These are phyloP conservation scores for Lentinula sp. DNA, from an alignment of 768 basidiomycete genomes.

Conservation along the genomic window DNA sequence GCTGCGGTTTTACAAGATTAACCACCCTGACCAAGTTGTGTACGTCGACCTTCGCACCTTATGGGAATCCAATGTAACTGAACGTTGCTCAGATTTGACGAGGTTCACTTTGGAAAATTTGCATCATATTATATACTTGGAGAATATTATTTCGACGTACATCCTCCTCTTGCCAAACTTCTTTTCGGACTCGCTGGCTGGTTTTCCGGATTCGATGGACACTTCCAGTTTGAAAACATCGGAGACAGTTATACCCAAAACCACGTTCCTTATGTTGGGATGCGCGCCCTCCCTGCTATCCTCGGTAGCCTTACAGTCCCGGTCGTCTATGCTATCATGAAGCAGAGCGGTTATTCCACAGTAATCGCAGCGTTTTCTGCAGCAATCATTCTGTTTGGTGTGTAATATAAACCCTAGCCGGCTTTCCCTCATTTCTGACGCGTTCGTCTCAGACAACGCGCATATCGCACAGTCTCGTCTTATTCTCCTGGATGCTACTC, in stretches of 20 bases:
- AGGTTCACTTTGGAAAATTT: conserved; percentile 99
- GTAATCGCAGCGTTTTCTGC: conserved; percentile 90
- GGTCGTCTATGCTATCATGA: conserved; percentile 93
- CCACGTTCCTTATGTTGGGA: conserved; percentile 90
- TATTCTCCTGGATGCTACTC: conserved; percentile 88
- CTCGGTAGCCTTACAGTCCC: conserved; percentile 88
- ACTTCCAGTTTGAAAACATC: conserved; percentile 91
- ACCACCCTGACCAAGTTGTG: conserved; percentile 93
- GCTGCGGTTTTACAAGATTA: conserved; percentile 90
- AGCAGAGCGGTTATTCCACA: conserved; percentile 94
- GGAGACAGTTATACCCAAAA: conserved; percentile 86
- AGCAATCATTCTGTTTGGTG: conserved; percentile 80
- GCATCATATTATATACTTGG: conserved; percentile 89
- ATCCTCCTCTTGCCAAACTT: conserved; percentile 95
- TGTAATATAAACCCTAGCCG: conserved; percentile 18
- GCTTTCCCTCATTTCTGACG: conserved; percentile 6
- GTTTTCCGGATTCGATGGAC: conserved; percentile 94
- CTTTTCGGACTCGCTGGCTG: conserved; percentile 92
- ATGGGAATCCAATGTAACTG: neutral
- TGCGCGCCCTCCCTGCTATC: conserved; percentile 89
- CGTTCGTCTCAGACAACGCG: conserved; percentile 68
- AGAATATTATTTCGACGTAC: conserved; percentile 99
- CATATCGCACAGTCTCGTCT: conserved; percentile 95
- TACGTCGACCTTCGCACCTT: conserved; percentile 33
- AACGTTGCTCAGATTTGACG: conserved; percentile 67